Base-by-base conservation (phyloP, 805 yeast genomes). In the Nakazawaea molendinolei region DNA sequence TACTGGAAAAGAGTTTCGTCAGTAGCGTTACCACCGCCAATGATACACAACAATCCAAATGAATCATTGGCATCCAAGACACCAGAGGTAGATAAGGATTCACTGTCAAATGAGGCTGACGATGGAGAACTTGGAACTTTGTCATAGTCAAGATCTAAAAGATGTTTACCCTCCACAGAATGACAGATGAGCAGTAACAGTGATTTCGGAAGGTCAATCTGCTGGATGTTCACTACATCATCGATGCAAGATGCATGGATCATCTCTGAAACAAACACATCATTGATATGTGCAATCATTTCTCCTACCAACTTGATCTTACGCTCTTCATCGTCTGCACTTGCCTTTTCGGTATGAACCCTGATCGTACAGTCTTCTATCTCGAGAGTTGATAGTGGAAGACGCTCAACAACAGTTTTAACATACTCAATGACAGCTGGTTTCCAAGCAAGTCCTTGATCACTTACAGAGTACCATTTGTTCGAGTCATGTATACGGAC, bases 221-320 rank as follows among this genome's bases (percentile, higher is more conserved):
- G 79, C 51, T 85, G 89, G 12, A 87, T 78, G 31, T 81, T 75
- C 6, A 87, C 79, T 28, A 77, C 72, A 44, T 76, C 74, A 42
- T 76, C 71, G 39, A 82, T 76, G 29, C 84, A 63, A 22, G 81
- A 76, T 2, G 96, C 95, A 57, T 86, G 95, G 13, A 89, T 68
- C 25, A 74, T 74, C 33, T 67, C 70, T 13, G 69, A 73, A 12
- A 71, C 69, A 52, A 75, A 83, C 22, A 80, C 62, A 31, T 81
- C 92, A 56, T 90, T 87, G 38, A 89, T 76, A 55, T 86, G 87
- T 17, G 89, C 79, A 31, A 89, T 78, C 39, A 82, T 71, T 48
- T 87, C 96, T 33, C 97, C 96, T 60, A 86, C 72, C 14, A 79
- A 69, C 31, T 79, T 68, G 21, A 70, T 57, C 35, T 77, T 76